Base-by-base conservation (phyloP, 2,329 filamentous ascomycete genomes). In the Lasiodiplodia sp. region DNA sequence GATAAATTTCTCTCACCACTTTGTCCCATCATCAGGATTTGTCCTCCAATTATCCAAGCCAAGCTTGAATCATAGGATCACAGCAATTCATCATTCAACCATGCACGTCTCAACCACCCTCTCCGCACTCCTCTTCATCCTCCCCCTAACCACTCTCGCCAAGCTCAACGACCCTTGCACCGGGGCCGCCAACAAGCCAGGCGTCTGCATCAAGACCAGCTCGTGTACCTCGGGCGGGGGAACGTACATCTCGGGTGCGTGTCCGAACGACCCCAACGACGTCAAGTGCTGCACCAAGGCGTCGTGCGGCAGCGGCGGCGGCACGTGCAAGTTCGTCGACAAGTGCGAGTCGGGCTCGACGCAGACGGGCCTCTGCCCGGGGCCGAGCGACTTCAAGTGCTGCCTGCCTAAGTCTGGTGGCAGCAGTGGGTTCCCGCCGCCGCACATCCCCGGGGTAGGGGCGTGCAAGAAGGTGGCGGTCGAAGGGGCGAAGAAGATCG, bases 401-500 rank as follows among this genome's bases (percentile, higher is more conserved):
- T 25, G 51, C 21, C 16, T 44, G 6, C 40, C 40, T 1, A 44
- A 18, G 16, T 44, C 40, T 2, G 16, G 40, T 3, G 11, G 21
- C 2, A 12, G 21, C 4, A 4, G 49, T 7, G 49, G 49, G 23
- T 53, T 53, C 51, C 23, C 51, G 51, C 21, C 21, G 21, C 51
- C 51, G 51, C 18, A 5, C 0, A 12, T 53, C 21, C 51, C 51
- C 12, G 25, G 1, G 5, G 51, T 25, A 3, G 51, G 51, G 51
- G 21, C n/a, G 51, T 53, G 51, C 51, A 25, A 16, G 51, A 53
- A 53, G 51, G 51, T 53, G 10, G 21, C 51, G 23, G 51, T 53
- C 8, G 21, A 53, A 8, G 40, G 40, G 40, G 40, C 40, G 5
- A 44, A 44, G 16, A 44, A 44, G 40, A 18, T 44, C 18, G 40